These are phyloP conservation scores for Globisporangium splendens DNA, from an alignment of 352 stramenopile species.

Conservation along the genomic window DNA sequence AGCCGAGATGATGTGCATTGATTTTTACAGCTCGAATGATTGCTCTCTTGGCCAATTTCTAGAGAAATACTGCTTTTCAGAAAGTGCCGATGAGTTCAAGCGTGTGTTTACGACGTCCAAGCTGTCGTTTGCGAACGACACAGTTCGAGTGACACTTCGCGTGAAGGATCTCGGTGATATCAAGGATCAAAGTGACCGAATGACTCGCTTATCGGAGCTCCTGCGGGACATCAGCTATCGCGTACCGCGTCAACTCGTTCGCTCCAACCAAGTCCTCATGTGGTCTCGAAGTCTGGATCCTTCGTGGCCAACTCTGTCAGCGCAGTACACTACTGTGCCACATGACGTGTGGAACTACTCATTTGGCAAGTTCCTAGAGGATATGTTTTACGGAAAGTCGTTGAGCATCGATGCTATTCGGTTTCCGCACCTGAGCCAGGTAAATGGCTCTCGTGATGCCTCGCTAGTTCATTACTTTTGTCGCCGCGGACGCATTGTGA, in stretches of 20 bases:
- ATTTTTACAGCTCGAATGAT: constrained; percentile 84
- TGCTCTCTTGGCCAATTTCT: constrained; percentile 83
- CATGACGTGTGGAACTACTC: constrained; percentile 82
- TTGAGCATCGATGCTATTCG: constrained; percentile 65
- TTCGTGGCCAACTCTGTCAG: constrained; percentile 34
- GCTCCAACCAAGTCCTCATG: constrained; percentile 62
- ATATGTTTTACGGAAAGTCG: constrained; percentile 80
- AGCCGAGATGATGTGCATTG: constrained; percentile 87
- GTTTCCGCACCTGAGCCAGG: constrained; percentile 56
- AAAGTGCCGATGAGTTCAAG: constrained; percentile 71
- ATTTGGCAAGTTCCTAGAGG: constrained; percentile 86
- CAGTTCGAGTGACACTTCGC: constrained; percentile 59
- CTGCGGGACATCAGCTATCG: constrained; percentile 63
- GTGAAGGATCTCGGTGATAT: constrained; percentile 71
- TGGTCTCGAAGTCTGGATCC: constrained; percentile 48
- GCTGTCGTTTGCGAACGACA: constrained; percentile 82
- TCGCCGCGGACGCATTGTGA: constrained; percentile 65
- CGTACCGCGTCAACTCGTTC: constrained; percentile 50
- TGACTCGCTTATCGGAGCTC: constrained; percentile 47
- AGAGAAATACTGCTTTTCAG: constrained; percentile 73
- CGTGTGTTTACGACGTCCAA: constrained; percentile 75
- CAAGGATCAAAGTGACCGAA: constrained; percentile 57
- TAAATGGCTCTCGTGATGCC: constrained; percentile 59
- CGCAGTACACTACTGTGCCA: constrained; percentile 54
- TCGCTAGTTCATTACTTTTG: constrained; percentile 80